Percentiles rank a stretch among this genome's conserved stretches.
Evolutionary conservation across 2,329 filamentous ascomycete genomes (phyloP).

Genomic region (Capronia epimyces): DNA sequence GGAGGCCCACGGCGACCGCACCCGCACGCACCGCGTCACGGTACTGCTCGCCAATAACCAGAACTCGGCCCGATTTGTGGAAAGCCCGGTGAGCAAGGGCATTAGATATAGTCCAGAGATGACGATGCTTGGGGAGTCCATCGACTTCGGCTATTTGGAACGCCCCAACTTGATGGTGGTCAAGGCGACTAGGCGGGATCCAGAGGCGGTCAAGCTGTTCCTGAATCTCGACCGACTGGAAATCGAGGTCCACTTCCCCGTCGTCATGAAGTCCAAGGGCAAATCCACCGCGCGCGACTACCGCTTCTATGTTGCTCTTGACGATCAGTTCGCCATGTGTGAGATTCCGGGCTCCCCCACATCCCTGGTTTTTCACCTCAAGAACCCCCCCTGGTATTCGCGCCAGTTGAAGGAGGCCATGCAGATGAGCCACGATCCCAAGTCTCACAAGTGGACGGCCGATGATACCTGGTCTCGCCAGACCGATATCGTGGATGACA

Average conservation of each 20-base stretch:
- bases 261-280: slow-evolving; percentile 24
- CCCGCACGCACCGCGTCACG: slow-evolving; percentile 4
- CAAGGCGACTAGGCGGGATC: slow-evolving; percentile 10
- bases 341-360: slow-evolving; percentile 4
- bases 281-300: slow-evolving; percentile 20
- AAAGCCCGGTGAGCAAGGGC: slow-evolving; percentile 19
- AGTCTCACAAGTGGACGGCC: slow-evolving; percentile 49
- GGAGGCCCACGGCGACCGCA: background rate
- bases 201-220: slow-evolving; percentile 35
- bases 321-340: slow-evolving; percentile 24
- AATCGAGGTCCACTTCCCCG: slow-evolving; percentile 41
- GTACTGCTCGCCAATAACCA: slow-evolving; percentile 8
- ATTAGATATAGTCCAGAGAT: slow-evolving; percentile 23
- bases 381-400: slow-evolving; percentile 27
- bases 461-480: slow-evolving; percentile 58
- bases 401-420: slow-evolving; percentile 24
- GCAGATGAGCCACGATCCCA: slow-evolving; percentile 40
- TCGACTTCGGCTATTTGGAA: slow-evolving; percentile 27
- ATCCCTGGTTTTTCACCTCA: slow-evolving; percentile 24
- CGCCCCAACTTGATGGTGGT: slow-evolving; percentile 20
- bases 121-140: slow-evolving; percentile 10
- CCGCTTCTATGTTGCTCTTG: slow-evolving; percentile 27
- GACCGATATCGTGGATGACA: slow-evolving; percentile 54
- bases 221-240: slow-evolving; percentile 40
- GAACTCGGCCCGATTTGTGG: background rate